Evolutionary conservation across 352 stramenopile genomes (phyloP).

Genomic region (Phytophthora citricola): DNA sequence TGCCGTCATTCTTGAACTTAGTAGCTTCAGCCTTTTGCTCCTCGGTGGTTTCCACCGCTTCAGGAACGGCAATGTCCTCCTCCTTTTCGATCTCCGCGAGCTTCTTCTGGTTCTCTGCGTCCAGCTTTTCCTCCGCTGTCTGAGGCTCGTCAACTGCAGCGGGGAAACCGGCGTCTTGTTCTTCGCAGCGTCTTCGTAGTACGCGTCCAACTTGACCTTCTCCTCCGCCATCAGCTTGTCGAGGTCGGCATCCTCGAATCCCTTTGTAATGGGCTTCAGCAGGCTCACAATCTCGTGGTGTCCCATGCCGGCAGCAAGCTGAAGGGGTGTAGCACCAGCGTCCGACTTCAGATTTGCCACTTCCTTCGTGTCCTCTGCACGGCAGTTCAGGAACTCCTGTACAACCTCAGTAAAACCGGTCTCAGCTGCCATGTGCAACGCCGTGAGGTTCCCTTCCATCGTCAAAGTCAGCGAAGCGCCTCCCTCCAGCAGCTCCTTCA

Average conservation of each 20-base stretch:
- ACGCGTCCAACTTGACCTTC: slow-evolving; percentile 67
- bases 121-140: slow-evolving; percentile 42
- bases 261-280: slow-evolving; percentile 66
- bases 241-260: slow-evolving; percentile 62
- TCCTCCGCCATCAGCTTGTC: slow-evolving; percentile 68
- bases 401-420: slow-evolving; percentile 73
- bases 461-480: slow-evolving; percentile 56
- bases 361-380: slow-evolving; percentile 49
- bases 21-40: slow-evolving; percentile 46
- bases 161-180: slow-evolving; percentile 24
- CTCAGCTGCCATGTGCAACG: slow-evolving; percentile 80
- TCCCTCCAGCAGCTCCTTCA: slow-evolving; percentile 59
- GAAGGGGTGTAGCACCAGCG: slow-evolving; percentile 66
- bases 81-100: slow-evolving; percentile 49
- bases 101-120: slow-evolving; percentile 54
- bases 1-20: slow-evolving; percentile 73
- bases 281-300: slow-evolving; percentile 70
- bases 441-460: slow-evolving; percentile 71
- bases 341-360: slow-evolving; percentile 70
- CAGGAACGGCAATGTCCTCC: slow-evolving; percentile 56
- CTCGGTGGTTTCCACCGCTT: slow-evolving; percentile 46
- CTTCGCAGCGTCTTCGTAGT: slow-evolving; percentile 56
- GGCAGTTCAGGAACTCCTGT: slow-evolving; percentile 57
- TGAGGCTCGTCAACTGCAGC: slow-evolving; percentile 20
- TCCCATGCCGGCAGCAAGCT: slow-evolving; percentile 78